Conservation (phyloP, 148 eudicot species). For the Cornus florida region DNA sequence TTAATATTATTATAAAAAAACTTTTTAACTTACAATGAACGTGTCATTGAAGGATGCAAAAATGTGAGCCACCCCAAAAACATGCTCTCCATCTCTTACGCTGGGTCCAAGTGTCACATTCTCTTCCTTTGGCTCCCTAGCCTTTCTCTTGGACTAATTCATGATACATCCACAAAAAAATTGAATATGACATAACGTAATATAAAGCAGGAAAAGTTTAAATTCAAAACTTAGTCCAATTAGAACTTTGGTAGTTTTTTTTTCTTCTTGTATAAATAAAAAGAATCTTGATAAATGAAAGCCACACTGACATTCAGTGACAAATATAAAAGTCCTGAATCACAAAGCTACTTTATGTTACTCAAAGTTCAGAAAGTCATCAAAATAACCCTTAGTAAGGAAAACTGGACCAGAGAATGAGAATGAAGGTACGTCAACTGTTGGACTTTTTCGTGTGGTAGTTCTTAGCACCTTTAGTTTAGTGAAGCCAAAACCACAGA, state of each 20-base stretch:
- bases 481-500: too few relatives aligned
- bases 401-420: too few relatives aligned
- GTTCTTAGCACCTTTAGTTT: too few relatives aligned
- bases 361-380: neutral
- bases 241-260: too few relatives aligned
- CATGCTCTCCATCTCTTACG: slow-evolving; percentile 69
- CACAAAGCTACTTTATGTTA: neutral
- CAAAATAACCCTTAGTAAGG: too few relatives aligned
- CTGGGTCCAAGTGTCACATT: slow-evolving; percentile 70
- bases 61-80: slow-evolving; percentile 84
- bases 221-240: neutral
- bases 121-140: slow-evolving; percentile 84
- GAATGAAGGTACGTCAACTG: too few relatives aligned
- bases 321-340: neutral
- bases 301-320: neutral
- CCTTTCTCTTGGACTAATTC: slow-evolving; percentile 61
- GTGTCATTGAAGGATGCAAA: slow-evolving; percentile 92
- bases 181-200: neutral
- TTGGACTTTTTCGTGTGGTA: too few relatives aligned
- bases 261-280: too few relatives aligned
- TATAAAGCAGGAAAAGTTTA: neutral
- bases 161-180: neutral
- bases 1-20: neutral
- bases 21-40: slow-evolving; percentile 30
- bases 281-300: neutral